A percentile compares a stretch with the other conserved stretches of the same genome.
Conservation (phyloP, 805 yeast species). For the Teunomyces aglyptinius region DNA sequence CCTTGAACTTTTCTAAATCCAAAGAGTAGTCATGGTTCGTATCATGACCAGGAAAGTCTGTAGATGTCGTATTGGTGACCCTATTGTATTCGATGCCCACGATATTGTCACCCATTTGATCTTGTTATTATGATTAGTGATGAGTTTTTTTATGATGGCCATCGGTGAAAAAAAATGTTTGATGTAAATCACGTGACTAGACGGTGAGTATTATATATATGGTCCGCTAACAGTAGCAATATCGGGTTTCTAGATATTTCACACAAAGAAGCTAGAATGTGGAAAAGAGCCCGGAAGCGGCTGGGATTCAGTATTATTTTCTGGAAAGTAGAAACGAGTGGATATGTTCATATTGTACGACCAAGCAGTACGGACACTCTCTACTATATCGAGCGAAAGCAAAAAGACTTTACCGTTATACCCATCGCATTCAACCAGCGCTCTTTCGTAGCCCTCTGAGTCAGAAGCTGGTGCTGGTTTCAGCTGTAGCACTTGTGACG, state of each 20-base stretch:
- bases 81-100: slow-evolving; percentile 89
- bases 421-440: slow-evolving; percentile 31
- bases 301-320: background rate
- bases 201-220: background rate
- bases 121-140: slow-evolving; percentile 1
- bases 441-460: slow-evolving; percentile 8
- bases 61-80: slow-evolving; percentile 83
- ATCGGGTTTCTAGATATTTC: too few relatives aligned
- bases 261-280: background rate
- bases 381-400: slow-evolving; percentile 24
- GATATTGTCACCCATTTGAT: slow-evolving; percentile 42
- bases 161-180: slow-evolving; percentile 5
- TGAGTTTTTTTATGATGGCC: slow-evolving; percentile 4
- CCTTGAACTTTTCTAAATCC: slow-evolving; percentile 78
- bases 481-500: slow-evolving; percentile 24
- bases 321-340: background rate
- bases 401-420: slow-evolving; percentile 38
- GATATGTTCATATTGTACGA: background rate
- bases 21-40: slow-evolving; percentile 67
- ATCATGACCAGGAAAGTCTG: slow-evolving; percentile 89
- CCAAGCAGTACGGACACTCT: slow-evolving; percentile 10
- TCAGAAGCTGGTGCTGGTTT: background rate
- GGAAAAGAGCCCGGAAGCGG: slow-evolving; percentile 4
- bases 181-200: background rate
- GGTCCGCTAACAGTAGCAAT: too few relatives aligned